These are phyloP conservation scores for Beauveria brongniartii DNA, from an alignment of 2,329 filamentous ascomycete genomes.

Conservation along the genomic window DNA sequence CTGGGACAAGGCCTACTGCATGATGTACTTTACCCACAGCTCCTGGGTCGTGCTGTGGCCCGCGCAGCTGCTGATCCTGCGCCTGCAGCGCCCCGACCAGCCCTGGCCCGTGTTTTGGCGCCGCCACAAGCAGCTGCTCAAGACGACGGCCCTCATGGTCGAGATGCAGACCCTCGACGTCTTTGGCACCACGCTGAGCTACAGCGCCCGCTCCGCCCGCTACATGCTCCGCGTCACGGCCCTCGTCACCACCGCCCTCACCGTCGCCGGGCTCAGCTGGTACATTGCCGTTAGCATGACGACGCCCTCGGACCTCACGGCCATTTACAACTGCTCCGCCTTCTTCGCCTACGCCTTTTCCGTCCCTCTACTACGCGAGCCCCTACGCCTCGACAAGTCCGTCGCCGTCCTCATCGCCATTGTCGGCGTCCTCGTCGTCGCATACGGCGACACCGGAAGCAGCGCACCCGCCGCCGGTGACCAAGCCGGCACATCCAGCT, in stretches of 20 bases:
- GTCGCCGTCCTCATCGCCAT: slow-evolving; percentile 83
- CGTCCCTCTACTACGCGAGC: slow-evolving; percentile 81
- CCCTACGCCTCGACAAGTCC: slow-evolving; percentile 74
- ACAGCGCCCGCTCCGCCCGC: slow-evolving; percentile 36
- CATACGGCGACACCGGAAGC: slow-evolving; percentile 68
- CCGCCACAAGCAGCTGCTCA: slow-evolving; percentile 41
- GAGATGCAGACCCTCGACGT: slow-evolving; percentile 68
- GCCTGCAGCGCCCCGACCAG: slow-evolving; percentile 67
- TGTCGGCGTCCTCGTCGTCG: slow-evolving; percentile 83
- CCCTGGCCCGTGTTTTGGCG: slow-evolving; percentile 86
- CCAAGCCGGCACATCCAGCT: slow-evolving; percentile 24
- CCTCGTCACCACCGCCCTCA: slow-evolving; percentile 77
- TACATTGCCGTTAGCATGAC: slow-evolving; percentile 93
- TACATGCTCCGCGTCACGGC: slow-evolving; percentile 77
- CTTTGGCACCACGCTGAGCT: slow-evolving; percentile 31
- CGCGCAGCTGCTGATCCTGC: slow-evolving; percentile 68
- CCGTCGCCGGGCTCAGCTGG: slow-evolving; percentile 87
- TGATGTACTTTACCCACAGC: slow-evolving; percentile 96
- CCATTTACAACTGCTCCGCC: slow-evolving; percentile 98
- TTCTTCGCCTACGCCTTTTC: slow-evolving; percentile 99
- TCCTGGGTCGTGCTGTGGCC: slow-evolving; percentile 92
- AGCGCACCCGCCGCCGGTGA: slow-evolving; percentile 35
- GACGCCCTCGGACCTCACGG: slow-evolving; percentile 85
- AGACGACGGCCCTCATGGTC: slow-evolving; percentile 68
- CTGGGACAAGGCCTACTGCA: slow-evolving; percentile 99